Percentiles rank a stretch among this genome's conserved stretches.
phyloP scores from a whole-genome alignment of 805 yeast species.

The Zygosaccharomyces bailii region DNA sequence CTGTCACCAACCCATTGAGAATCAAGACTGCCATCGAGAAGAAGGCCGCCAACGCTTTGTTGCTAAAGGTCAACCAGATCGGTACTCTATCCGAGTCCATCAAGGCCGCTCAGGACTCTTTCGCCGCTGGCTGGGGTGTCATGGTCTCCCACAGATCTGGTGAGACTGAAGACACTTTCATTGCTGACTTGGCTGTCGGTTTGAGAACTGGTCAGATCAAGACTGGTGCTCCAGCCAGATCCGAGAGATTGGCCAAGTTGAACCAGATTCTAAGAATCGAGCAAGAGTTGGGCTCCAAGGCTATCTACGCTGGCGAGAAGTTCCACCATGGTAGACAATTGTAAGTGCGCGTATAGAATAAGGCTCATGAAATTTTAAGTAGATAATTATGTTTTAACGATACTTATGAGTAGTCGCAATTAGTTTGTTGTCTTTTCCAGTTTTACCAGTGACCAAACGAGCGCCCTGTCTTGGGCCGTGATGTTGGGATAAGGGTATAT shows the following conservation, averaged over 20 bases:
- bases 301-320: conserved; percentile 88
- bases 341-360: conserved; percentile 21
- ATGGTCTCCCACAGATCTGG: conserved; percentile 99
- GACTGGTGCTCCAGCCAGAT: conserved; percentile 99
- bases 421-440: background rate
- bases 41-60: conserved; percentile 92
- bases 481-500: too few species aligned
- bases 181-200: conserved; percentile 97
- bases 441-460: too few species aligned
- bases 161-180: conserved; percentile 98
- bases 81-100: conserved; percentile 96
- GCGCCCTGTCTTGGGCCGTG: too few species aligned
- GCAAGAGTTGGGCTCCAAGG: conserved; percentile 98
- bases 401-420: conserved; percentile 1
- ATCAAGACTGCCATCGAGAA: conserved; percentile 93
- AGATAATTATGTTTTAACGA: conserved; percentile 8
- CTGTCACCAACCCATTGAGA: conserved; percentile 96
- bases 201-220: conserved; percentile 97
- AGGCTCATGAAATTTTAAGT: conserved; percentile 1
- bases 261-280: conserved; percentile 98
- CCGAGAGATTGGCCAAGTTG: conserved; percentile 98
- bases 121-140: conserved; percentile 98
- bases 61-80: conserved; percentile 98
- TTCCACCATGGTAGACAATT: conserved; percentile 61
- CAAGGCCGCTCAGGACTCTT: conserved; percentile 93